A percentile compares a stretch with the other conserved stretches of the same genome.
phyloP scores from a whole-genome alignment of 345 rosid species.

The Nephelium lappaceum region DNA sequence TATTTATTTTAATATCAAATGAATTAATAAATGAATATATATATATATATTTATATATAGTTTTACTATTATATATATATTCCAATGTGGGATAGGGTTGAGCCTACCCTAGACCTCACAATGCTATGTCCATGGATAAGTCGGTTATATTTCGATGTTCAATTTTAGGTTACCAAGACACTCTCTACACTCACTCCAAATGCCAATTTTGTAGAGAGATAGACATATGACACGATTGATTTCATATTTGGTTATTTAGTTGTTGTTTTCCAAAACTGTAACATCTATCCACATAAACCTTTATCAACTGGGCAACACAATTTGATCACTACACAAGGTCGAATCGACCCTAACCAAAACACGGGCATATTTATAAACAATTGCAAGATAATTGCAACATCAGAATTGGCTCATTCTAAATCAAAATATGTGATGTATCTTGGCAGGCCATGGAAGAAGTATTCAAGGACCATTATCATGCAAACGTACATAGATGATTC shows the following conservation, averaged over 20 bases:
- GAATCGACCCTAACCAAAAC: slow-evolving; percentile 32
- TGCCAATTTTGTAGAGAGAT: slow-evolving; percentile 57
- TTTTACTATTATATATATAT: no score
- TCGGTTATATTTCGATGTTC: slow-evolving; percentile 44
- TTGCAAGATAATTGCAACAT: slow-evolving; percentile 18
- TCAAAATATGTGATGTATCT: slow-evolving; percentile 20
- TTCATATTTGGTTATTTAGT: slow-evolving; percentile 37
- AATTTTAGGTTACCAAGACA: slow-evolving; percentile 45
- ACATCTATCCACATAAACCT: slow-evolving; percentile 12
- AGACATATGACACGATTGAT: slow-evolving; percentile 45
- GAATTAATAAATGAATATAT: no score
- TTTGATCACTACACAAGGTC: slow-evolving; percentile 40
- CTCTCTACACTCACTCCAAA: slow-evolving; percentile 38
- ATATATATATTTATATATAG: no score
- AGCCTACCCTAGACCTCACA: no score
- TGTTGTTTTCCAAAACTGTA: slow-evolving; percentile 31
- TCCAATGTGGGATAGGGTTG: no score
- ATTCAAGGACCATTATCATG: slow-evolving; percentile 29
- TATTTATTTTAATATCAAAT: no score
- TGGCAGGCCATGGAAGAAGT: slow-evolving; percentile 31
- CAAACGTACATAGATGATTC: slow-evolving; percentile 23
- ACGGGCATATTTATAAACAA: slow-evolving; percentile 36
- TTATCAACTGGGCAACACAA: background rate
- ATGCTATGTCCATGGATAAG: slow-evolving; percentile 17
- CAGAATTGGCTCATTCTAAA: background rate